Evolutionary conservation across 768 basidiomycete species (phyloP).

Genomic region (Mycena venus): DNA sequence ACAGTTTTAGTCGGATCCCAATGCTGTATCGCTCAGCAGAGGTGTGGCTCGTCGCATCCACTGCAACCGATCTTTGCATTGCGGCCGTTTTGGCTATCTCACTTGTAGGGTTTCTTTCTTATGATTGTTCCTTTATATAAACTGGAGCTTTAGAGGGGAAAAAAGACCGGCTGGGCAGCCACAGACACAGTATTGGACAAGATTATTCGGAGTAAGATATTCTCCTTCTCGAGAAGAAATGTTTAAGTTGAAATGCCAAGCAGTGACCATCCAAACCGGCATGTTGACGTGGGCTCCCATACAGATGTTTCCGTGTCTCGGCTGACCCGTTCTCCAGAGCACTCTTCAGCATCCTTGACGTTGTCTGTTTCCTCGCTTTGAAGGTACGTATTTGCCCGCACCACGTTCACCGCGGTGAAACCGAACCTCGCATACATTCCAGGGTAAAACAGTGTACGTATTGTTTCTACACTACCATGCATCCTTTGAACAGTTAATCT

Average conservation of each 20-base stretch:
- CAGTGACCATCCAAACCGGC: constrained; percentile 57
- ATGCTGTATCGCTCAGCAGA: constrained; percentile 28
- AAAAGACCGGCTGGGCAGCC: constrained; percentile 49
- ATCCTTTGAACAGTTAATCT: too few species aligned
- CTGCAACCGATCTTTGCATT: constrained; percentile 30
- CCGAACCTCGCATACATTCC: not conserved
- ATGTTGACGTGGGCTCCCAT: constrained; percentile 42
- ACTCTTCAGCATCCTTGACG: constrained; percentile 44
- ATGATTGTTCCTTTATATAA: too few species aligned
- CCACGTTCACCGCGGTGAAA: not conserved
- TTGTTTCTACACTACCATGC: too few species aligned
- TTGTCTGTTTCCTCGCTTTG: not conserved
- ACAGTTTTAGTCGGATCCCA: constrained; percentile 22
- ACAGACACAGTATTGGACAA: constrained; percentile 54
- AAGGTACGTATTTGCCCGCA: not conserved
- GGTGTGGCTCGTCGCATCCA: constrained; percentile 52
- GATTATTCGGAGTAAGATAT: constrained; percentile 47
- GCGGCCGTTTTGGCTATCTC: constrained; percentile 2
- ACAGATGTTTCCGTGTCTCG: too few species aligned
- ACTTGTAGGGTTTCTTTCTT: not conserved
- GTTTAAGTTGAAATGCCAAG: not conserved
- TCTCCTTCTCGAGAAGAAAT: too few species aligned
- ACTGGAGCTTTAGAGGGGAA: not conserved
- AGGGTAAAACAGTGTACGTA: not conserved
- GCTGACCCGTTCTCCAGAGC: constrained; percentile 18